These are phyloP conservation scores for Solanum verrucosum DNA, from an alignment of 257 asterid genomes.

Conservation along the genomic window DNA sequence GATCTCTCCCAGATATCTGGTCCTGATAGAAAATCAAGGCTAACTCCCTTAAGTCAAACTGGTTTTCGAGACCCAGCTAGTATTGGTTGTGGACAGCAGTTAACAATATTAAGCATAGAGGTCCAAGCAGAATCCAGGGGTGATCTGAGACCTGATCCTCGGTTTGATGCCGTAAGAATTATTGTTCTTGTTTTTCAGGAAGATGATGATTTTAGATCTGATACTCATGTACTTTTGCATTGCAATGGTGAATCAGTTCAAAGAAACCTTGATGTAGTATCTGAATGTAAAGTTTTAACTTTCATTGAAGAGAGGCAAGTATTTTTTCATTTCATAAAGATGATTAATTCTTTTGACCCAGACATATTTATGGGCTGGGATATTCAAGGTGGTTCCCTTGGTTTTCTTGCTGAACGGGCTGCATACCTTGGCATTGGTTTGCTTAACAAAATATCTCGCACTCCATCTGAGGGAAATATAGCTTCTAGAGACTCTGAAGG, in stretches of 20 bases:
- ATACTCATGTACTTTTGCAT: constrained; percentile 51
- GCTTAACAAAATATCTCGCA: constrained; percentile 68
- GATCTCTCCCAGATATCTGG: constrained; percentile 85
- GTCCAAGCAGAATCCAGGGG: constrained; percentile 88
- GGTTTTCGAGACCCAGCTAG: constrained; percentile 91
- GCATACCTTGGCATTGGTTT: constrained; percentile 73
- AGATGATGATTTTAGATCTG: constrained; percentile 42
- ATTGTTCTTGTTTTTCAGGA: constrained; percentile 71
- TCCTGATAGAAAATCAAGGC: constrained; percentile 59
- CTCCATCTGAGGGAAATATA: constrained; percentile 37
- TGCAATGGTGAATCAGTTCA: constrained; percentile 23
- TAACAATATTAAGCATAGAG: constrained; percentile 75
- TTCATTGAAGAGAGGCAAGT: constrained; percentile 54
- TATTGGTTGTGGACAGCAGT: constrained; percentile 85
- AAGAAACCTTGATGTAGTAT: constrained; percentile 58
- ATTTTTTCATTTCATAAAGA: constrained; percentile 47
- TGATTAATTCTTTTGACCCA: constrained; percentile 57
- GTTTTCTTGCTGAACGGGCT: constrained; percentile 96
- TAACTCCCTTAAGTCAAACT: constrained; percentile 82
- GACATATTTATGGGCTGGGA: constrained; percentile 96
- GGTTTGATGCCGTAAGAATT: constrained; percentile 75
- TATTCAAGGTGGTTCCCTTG: constrained; percentile 89
- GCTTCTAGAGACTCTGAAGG: constrained; percentile 37
- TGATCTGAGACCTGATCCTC: constrained; percentile 87
- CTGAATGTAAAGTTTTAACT: constrained; percentile 37